Percentiles rank a stretch among this genome's conserved stretches.
These are phyloP conservation scores for Olyra latifolia DNA, from an alignment of 176 grass and related monocot genomes.

Conservation along the genomic window DNA sequence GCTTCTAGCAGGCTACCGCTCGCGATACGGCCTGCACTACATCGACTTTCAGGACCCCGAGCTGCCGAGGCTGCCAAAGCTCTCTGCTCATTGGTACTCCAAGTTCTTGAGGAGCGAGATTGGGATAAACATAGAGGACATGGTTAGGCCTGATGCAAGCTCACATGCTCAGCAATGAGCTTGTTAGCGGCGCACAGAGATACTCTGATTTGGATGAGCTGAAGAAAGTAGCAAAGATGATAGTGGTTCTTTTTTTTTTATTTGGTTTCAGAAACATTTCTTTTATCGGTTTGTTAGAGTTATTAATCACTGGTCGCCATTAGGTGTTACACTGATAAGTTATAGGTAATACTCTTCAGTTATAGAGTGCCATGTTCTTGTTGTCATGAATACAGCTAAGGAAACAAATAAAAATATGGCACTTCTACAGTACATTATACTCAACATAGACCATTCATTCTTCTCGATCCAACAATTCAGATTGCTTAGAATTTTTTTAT, in stretches of 20 bases:
- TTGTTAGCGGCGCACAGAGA: neutral
- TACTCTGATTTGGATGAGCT: neutral
- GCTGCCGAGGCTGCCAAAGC: constrained; percentile 45
- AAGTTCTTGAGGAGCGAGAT: constrained; percentile 47
- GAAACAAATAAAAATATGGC: neutral
- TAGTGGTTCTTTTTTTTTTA: neutral
- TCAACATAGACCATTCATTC: too few relatives aligned
- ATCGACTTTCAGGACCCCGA: constrained; percentile 48
- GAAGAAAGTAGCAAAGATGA: neutral
- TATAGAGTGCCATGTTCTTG: neutral
- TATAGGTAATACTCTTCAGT: neutral
- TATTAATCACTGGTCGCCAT: neutral
- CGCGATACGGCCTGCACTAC: constrained; percentile 38
- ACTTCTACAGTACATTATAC: neutral
- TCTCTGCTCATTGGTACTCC: constrained; percentile 62
- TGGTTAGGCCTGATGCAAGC: neutral
- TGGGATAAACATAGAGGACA: constrained; percentile 17
- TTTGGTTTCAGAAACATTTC: neutral
- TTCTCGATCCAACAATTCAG: too few relatives aligned
- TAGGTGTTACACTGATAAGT: neutral
- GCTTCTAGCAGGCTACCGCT: constrained; percentile 45
- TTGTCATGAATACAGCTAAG: neutral
- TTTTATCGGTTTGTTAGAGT: neutral
- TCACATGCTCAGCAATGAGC: constrained; percentile 30
- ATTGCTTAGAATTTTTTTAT: too few relatives aligned